Percentiles rank a stretch among this genome's conserved stretches.
These are phyloP conservation scores for Yamadazyma kanchanaburiensis DNA, from an alignment of 1,139 yeast genomes.

Conservation along the genomic window DNA sequence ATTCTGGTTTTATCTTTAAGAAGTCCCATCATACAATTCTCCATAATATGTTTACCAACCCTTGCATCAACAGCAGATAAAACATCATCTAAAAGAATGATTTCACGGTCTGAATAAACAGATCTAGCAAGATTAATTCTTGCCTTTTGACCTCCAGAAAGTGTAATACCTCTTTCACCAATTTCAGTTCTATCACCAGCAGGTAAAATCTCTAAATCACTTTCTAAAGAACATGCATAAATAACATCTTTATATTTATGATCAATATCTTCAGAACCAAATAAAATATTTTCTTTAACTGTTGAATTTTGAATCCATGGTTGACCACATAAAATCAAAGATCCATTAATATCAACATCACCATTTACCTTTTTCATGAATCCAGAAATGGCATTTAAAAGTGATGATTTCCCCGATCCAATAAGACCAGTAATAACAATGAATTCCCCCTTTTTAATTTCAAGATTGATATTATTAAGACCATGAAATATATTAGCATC, in stretches of 20 bases:
- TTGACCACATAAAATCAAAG: conserved; percentile 46
- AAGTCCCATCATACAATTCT: conserved; percentile 33
- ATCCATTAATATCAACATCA: conserved; percentile 35
- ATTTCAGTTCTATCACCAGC: conserved; percentile 47
- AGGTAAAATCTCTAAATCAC: conserved; percentile 36
- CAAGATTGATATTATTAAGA: conserved; percentile 36
- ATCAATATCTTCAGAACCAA: conserved; percentile 28
- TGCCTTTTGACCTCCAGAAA: conserved; percentile 51
- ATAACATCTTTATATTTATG: conserved; percentile 27
- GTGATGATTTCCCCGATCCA: conserved; percentile 71
- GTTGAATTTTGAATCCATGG: conserved; percentile 48
- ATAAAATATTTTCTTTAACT: conserved; percentile 35
- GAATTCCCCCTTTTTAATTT: conserved; percentile 55
- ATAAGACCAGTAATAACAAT: conserved; percentile 66
- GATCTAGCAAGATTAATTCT: conserved; percentile 46
- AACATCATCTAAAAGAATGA: conserved; percentile 43
- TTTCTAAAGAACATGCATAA: conserved; percentile 33
- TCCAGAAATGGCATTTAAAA: conserved; percentile 54
- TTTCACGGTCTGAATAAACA: conserved; percentile 38
- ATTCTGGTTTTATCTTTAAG: conserved; percentile 37
- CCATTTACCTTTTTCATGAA: conserved; percentile 48
- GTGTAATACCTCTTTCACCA: conserved; percentile 48
- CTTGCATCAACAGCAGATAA: conserved; percentile 50
- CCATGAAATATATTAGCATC: conserved; percentile 24
- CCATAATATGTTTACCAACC: conserved; percentile 45